These are phyloP conservation scores for Patellifolia procumbens DNA, from an alignment of 179 eudicot species.

Conservation along the genomic window DNA sequence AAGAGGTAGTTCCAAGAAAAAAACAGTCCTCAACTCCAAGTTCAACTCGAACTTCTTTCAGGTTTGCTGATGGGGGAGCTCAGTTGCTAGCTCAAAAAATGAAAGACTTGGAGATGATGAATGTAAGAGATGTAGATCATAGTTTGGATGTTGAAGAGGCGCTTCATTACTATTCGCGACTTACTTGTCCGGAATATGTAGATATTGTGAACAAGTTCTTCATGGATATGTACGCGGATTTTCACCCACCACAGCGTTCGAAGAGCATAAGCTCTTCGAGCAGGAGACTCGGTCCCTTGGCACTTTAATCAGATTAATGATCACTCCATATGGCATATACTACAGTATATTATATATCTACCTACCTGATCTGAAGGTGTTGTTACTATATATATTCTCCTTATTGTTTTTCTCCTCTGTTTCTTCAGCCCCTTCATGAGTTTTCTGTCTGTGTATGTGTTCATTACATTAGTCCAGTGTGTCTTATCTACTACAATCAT, in stretches of 20 bases:
- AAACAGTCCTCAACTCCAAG: background rate
- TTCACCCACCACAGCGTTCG: constrained; percentile 45
- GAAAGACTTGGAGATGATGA: constrained; percentile 75
- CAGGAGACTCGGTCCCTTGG: constrained; percentile 43
- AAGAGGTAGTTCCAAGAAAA: constrained; percentile 12
- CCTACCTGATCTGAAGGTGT: constrained; percentile 10
- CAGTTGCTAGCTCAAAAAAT: constrained; percentile 57
- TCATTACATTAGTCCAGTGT: background rate
- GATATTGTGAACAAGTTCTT: constrained; percentile 78
- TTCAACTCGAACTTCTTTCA: constrained; percentile 5
- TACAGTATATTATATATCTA: too few species aligned
- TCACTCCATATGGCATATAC: too few species aligned
- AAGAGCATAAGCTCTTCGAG: constrained; percentile 39
- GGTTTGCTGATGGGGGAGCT: constrained; percentile 28
- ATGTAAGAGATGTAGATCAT: constrained; percentile 59
- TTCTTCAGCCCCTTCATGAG: constrained; percentile 2
- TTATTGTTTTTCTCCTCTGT: background rate
- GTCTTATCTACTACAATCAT: background rate
- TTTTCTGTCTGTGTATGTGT: constrained; percentile 5
- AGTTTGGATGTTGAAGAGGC: constrained; percentile 81
- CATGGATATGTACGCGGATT: constrained; percentile 74
- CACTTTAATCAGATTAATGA: constrained; percentile 14
- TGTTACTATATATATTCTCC: background rate
- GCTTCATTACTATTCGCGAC: constrained; percentile 68
- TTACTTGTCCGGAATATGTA: constrained; percentile 64